These are phyloP conservation scores for Populus davidiana DNA, from an alignment of 345 rosid species.

Conservation along the genomic window DNA sequence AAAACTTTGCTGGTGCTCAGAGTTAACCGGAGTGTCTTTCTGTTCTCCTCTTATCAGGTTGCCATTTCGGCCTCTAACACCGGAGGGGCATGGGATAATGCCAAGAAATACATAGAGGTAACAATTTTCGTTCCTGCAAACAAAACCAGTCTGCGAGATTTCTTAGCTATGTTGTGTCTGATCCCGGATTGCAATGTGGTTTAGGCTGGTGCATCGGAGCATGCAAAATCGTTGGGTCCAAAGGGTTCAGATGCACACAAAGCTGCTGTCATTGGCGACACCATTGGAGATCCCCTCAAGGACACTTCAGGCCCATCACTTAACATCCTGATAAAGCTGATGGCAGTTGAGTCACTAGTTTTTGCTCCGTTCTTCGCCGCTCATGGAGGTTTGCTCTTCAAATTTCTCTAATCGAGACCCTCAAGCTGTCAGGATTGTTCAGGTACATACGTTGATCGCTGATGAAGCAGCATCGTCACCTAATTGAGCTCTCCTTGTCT, in stretches of 20 bases:
- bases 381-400: constrained; percentile 62
- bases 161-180: neutral
- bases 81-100: constrained; percentile 74
- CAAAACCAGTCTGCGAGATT: neutral
- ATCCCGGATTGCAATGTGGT: neutral
- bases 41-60: constrained; percentile 27
- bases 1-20: neutral
- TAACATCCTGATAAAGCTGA: constrained; percentile 72
- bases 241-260: constrained; percentile 72
- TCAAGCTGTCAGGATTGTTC: neutral
- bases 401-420: constrained; percentile 29
- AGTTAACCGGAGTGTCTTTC: neutral
- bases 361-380: constrained; percentile 74
- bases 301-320: constrained; percentile 73
- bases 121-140: neutral
- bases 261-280: constrained; percentile 73
- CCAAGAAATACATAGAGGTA: constrained; percentile 76
- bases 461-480: too few relatives aligned
- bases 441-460: too few relatives aligned
- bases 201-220: constrained; percentile 59
- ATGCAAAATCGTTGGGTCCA: constrained; percentile 57
- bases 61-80: constrained; percentile 78
- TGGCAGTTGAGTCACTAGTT: constrained; percentile 71
- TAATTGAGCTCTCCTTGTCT: too few relatives aligned
- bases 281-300: constrained; percentile 68